Base-by-base conservation (phyloP, 257 asterid genomes). In the Nicotiana paniculata region DNA sequence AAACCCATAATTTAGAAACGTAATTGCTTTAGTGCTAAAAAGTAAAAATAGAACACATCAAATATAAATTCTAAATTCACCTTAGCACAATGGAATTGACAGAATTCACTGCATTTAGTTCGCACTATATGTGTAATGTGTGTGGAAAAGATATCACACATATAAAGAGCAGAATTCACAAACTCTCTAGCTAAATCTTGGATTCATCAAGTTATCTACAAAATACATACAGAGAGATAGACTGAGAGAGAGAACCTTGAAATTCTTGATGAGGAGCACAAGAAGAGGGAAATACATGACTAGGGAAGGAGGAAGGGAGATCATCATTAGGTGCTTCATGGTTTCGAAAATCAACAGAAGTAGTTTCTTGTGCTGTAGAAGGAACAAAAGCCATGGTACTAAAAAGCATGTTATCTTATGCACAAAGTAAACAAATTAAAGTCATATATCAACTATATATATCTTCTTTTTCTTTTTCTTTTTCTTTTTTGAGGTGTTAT, bases 341-440 rank as follows among this genome's bases (percentile, higher is more conserved):
- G 91, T 35, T 91, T 8, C 89, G 85, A 61, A 90, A 91, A 75
- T 89, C 84, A 76, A 39, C 26, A 51, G 77, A 69, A 69, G 6
- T 43, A 43, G 51, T 39, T 69, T 69, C 77, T 16, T 55, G 77
- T 24, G 54, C 6, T 58, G 87, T 32, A 32, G 35, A 32, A 32
- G 93, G 92, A 82, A 87, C 62, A 74, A 89, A 94, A 63, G 92
- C 87, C 91, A 90, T 92, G 3, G 37, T 48, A n/a, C 88, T 65
- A 57, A 43, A 82, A 85, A 81, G 77, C 88, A 83, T 83, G 86
- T 80, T 64, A 65, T 75, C 46, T 26, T 51, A 51, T 75, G 33
- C 63, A 74, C 79, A 75, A 75, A 75, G 79, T 51, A 51, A 75
- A 75, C 79, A 46, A 13, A 72, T 72, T 72, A 46, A 75, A 51